Evolutionary conservation across 2,329 filamentous ascomycete genomes (phyloP), one percentile per base, ranked within the genome.

Genomic region (Lecanosticta acicola): DNA sequence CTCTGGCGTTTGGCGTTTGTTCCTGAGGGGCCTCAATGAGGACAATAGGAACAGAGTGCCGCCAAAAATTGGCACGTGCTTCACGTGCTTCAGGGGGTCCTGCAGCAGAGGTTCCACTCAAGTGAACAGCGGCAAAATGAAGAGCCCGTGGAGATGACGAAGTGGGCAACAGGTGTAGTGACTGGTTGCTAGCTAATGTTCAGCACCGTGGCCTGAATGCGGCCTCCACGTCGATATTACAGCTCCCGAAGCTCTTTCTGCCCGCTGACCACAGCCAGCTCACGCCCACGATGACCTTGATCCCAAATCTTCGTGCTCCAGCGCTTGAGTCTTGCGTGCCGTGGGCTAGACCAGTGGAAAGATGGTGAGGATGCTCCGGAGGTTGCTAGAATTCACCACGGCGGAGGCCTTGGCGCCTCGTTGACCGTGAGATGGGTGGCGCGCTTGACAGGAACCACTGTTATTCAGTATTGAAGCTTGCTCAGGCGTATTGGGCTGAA

Each of bases 171-270:
- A 51, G 67, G 59, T 65, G 63, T 65, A 70, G 68, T 68, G 62
- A 65, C 66, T 71, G 68, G 69, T 66, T 70, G 69, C 71, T 74
- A 74, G 70, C 71, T 74, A 74, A 49, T 55, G 48, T 56, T 51
- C 51, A 43, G 37, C 41, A 14, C 39, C 19, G 19, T 38, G 37
- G 21, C 29, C 34, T 24, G 11, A 20, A 39, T 42, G 26, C 32
- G 41, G 43, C 45, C 41, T 44, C 48, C 16, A 20, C 42, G 32
- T 33, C 32, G 39, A 37, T 43, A 36, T 24, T 35, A 17, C 24
- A 32, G 19, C 41, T 39, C 53, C 47, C 58, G 49, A 48, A 56
- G 59, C 59, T 62, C 59, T 62, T 62, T 50, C 55, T 61, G 57
- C 44, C 59, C 58, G 37, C 40, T 37, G 42, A 34, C 37, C 34